Conservation (phyloP, 1,284 basidiomycete species). For the Ceratobasidium sp. region DNA sequence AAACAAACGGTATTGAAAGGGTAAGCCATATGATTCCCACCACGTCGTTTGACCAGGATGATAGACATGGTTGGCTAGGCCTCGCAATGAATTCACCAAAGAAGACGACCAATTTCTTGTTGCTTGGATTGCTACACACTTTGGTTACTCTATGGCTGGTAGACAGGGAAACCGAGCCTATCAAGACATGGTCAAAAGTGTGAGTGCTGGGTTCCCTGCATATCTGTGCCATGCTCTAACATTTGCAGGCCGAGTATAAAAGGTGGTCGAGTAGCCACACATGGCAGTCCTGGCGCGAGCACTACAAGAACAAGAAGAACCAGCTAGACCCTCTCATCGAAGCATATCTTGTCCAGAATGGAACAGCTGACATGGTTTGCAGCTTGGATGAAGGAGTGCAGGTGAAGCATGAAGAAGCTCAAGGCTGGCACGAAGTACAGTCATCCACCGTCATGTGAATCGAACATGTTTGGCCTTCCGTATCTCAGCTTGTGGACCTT, state of each 20-base stretch:
- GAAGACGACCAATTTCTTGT: conserved; percentile 15
- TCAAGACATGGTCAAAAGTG: not conserved
- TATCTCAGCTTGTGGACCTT: too few species aligned
- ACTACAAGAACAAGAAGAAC: conserved; percentile 28
- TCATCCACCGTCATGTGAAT: too few species aligned
- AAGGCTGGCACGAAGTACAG: too few species aligned
- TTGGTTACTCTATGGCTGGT: conserved; percentile 6
- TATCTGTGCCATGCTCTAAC: not conserved
- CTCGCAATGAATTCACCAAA: conserved; percentile 20
- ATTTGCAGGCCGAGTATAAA: conserved; percentile 4
- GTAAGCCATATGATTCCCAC: not conserved
- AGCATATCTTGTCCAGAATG: not conserved
- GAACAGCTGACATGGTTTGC: not conserved
- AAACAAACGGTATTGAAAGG: not conserved
- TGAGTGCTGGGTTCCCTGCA: not conserved
- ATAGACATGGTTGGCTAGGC: not conserved
- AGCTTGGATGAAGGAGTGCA: too few species aligned
- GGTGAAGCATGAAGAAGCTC: too few species aligned
- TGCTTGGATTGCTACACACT: conserved; percentile 5
- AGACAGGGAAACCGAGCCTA: conserved; percentile 16
- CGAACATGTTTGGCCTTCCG: too few species aligned
- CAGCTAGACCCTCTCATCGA: conserved; percentile 20
- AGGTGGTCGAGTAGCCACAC: conserved; percentile 25
- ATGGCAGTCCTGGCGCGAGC: conserved; percentile 42
- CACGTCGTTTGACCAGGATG: too few species aligned